phyloP scores from a whole-genome alignment of 2,329 filamentous ascomycete genomes.

The Cryphonectria carpinicola region DNA sequence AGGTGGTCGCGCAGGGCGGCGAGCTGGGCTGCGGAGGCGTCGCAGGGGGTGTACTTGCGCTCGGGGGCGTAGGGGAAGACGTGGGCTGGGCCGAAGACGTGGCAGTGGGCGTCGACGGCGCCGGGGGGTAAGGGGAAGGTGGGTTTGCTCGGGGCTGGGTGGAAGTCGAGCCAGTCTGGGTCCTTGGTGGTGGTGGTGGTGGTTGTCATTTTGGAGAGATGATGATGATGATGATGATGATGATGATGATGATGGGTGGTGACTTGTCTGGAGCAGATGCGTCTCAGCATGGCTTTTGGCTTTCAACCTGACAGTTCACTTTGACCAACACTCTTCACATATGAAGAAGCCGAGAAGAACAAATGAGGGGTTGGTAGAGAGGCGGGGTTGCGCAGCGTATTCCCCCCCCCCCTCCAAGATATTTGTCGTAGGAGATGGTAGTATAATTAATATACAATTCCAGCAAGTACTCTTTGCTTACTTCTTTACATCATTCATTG shows the following conservation, averaged over 20 bases:
- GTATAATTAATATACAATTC: too few species aligned
- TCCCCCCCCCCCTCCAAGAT: background rate
- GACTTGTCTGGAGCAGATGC: background rate
- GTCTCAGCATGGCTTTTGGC: background rate
- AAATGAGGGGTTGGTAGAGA: background rate
- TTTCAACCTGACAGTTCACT: background rate
- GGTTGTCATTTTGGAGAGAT: background rate
- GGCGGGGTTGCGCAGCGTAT: too few species aligned
- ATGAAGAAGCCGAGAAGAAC: background rate
- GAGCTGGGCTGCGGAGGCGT: constrained; percentile 3
- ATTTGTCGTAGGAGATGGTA: background rate
- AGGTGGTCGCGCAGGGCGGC: constrained; percentile 1
- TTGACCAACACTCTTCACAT: background rate
- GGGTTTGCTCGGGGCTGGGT: constrained; percentile 4
- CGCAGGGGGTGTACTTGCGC: constrained; percentile 7
- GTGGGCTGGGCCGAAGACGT: background rate
- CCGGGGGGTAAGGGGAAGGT: constrained; percentile 7
- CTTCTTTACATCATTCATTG: too few species aligned
- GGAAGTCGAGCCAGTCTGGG: constrained; percentile 6
- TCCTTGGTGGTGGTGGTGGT: constrained; percentile 1
- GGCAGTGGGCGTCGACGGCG: constrained; percentile 11
- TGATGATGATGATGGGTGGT: background rate
- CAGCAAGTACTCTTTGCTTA: too few species aligned
- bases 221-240: background rate
- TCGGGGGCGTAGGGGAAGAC: background rate